Evolutionary conservation across 352 stramenopile genomes (phyloP), one percentile per base, ranked within the genome.

Genomic region (Globisporangium paroecandrum): DNA sequence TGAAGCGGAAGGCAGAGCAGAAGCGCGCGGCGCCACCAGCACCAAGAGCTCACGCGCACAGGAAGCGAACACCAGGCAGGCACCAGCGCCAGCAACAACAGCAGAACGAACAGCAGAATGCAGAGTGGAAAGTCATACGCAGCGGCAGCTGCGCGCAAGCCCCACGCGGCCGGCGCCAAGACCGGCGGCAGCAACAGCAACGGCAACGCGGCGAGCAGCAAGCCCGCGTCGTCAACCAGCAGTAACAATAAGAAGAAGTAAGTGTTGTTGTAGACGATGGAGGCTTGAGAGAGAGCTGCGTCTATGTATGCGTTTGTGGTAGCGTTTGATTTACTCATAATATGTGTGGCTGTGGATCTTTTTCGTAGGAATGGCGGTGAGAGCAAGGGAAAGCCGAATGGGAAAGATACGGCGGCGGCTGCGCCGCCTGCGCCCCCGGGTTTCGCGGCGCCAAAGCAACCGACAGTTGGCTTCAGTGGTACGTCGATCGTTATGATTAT

Each of bases 221-320:
- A 61, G 32, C 43, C 60, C 47, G 60, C 60, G 2, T 10, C 58
- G 3, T 13, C 29, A 6, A 20, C 38, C 38, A 47, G 38, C 13
- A 47, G 38, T 25, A 61, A 22, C 63, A 63, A 56, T 67, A 84
- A 83, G 68, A 83, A 84, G 59, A 84, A 84, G 67, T 73, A 57
- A 34, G 68, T 69, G 53, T 10, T 69, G 53, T 9, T 20, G 38
- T 18, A 47, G 38, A n/a, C 38, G 38, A n/a, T 20, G 38, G 38
- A 47, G 4, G 13, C 13, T 47, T 47, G 38, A 47, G 38, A 47
- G 38, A 32, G 13, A 47, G 13, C 38, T 47, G 38, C 4, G 0
- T 46, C 13, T 47, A 20, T 47, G 38, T 15, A 46, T 46, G 38
- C 12, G 38, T 18, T 1, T 41, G 8, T 4, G 36, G 8, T 43